These are phyloP conservation scores for Trichoderma asperellum DNA, from an alignment of 2,329 filamentous ascomycete species.

Conservation along the genomic window DNA sequence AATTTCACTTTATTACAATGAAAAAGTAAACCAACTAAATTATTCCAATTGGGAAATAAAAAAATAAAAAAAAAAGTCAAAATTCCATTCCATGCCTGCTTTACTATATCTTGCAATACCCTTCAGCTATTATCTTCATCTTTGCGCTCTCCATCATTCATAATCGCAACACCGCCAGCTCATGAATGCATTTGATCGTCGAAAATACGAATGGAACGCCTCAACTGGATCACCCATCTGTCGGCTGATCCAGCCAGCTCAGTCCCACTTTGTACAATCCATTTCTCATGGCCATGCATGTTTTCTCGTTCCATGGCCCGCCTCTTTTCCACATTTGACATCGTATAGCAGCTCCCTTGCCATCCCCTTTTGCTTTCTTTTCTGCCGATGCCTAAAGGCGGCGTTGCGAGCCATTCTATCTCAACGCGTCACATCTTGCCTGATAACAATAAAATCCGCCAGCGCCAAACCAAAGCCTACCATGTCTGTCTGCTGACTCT, in stretches of 20 bases:
- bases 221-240: background rate
- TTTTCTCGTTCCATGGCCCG: background rate
- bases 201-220: background rate
- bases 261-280: background rate
- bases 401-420: conserved; percentile 22
- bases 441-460: conserved; percentile 34
- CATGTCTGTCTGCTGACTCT: conserved; percentile 39
- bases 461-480: conserved; percentile 42
- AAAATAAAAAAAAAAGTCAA: background rate
- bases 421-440: conserved; percentile 10
- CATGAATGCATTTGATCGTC: background rate
- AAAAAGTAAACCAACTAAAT: background rate
- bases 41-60: background rate
- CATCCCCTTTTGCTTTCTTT: conserved; percentile 9
- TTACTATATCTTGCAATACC: conserved; percentile 18
- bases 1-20: background rate
- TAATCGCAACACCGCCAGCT: background rate
- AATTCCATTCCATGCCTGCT: conserved; percentile 17
- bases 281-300: background rate
- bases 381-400: conserved; percentile 15
- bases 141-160: conserved; percentile 1
- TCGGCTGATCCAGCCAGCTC: background rate
- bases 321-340: background rate
- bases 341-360: background rate
- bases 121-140: conserved; percentile 13